Conservation (phyloP, 2,329 filamentous ascomycete genomes). For the Dactylellina sp. region DNA sequence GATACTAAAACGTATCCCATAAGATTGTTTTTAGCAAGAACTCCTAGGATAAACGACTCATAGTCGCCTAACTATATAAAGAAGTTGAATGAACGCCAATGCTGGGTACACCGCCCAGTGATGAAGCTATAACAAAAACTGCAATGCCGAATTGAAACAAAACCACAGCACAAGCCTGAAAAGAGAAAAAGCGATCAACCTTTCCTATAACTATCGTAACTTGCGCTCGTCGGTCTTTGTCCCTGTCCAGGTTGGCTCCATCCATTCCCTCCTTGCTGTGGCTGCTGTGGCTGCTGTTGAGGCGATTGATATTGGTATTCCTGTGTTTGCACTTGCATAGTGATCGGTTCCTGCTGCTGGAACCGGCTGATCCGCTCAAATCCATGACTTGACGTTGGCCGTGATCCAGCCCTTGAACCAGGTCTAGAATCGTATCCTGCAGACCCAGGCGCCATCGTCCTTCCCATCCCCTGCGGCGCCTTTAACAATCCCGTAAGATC, state of each 20-base stretch:
- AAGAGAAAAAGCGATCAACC: not conserved
- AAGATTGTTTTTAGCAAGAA: no score
- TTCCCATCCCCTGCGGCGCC: conserved; percentile 20
- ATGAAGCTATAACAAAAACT: no score
- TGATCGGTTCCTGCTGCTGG: not conserved
- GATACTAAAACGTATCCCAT: no score
- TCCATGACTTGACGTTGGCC: conserved; percentile 19
- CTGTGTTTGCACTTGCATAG: no score
- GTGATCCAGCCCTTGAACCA: conserved; percentile 1
- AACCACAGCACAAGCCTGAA: no score
- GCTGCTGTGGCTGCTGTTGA: not conserved
- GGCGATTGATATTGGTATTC: not conserved
- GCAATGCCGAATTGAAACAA: no score
- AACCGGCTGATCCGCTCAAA: not conserved
- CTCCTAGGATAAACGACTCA: no score
- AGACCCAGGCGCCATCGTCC: conserved; percentile 1
- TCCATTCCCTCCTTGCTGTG: not conserved
- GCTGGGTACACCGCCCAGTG: no score
- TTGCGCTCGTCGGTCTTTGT: not conserved
- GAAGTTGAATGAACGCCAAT: no score
- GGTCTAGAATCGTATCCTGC: conserved; percentile 29
- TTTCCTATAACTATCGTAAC: not conserved
- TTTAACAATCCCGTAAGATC: conserved; percentile 35
- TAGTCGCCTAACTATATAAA: no score
- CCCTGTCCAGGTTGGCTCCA: not conserved